Conservation (phyloP, 352 stramenopile genomes). For the Chrysophaeum taylorii region DNA sequence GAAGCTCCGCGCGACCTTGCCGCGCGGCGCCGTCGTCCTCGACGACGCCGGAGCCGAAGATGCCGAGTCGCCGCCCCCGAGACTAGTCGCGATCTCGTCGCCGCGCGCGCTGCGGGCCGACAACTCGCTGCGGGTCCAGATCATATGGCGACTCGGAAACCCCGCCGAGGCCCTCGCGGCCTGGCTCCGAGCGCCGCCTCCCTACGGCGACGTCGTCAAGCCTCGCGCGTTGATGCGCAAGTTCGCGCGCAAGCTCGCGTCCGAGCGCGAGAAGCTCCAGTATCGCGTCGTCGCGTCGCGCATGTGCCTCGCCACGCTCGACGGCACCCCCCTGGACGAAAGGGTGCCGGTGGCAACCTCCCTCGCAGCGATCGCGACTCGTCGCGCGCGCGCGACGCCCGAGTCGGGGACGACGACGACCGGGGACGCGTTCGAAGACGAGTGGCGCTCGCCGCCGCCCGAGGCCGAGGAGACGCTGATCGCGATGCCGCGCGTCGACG, state of each 20-base stretch:
- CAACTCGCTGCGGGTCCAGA: neutral
- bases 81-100: neutral
- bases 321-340: neutral
- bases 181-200: neutral
- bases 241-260: neutral
- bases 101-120: neutral
- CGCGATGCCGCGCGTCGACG: too few relatives aligned
- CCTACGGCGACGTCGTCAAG: neutral
- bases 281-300: neutral
- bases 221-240: neutral
- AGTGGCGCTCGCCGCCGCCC: neutral
- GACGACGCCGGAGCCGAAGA: too few relatives aligned
- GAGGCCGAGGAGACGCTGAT: neutral
- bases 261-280: neutral
- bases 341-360: neutral
- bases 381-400: neutral
- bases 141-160: neutral
- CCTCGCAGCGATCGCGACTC: neutral
- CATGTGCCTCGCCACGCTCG: neutral
- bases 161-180: neutral
- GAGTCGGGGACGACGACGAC: too few relatives aligned
- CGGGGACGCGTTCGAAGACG: neutral
- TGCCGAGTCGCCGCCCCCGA: too few relatives aligned
- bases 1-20: too few relatives aligned
- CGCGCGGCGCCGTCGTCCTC: too few relatives aligned